These are phyloP conservation scores for Mallotus japonicus DNA, from an alignment of 441 rosid genomes.

Conservation along the genomic window DNA sequence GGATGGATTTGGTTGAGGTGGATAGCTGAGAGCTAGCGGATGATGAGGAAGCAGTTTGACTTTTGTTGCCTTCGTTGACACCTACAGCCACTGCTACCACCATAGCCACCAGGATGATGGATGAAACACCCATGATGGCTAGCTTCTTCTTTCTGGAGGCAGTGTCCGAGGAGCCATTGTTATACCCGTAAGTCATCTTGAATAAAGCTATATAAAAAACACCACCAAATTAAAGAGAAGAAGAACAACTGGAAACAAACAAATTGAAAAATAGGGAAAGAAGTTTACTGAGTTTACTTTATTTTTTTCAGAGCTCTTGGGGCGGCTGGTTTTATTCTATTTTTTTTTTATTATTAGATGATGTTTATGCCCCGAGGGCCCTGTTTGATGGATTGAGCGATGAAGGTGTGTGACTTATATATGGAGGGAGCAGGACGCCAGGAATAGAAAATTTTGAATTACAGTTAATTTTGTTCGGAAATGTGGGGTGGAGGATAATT, in stretches of 20 bases:
- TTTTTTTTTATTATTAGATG: neutral
- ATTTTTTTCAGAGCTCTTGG: slow-evolving; percentile 18
- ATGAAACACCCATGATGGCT: slow-evolving; percentile 44
- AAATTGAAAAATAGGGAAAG: neutral
- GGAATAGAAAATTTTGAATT: neutral
- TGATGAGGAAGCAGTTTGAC: neutral
- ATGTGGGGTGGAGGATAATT: neutral
- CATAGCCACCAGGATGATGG: slow-evolving; percentile 58
- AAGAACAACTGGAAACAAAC: neutral
- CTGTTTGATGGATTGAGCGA: neutral
- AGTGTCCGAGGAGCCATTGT: neutral
- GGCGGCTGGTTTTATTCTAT: neutral
- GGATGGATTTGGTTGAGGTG: slow-evolving; percentile 43
- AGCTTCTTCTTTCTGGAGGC: slow-evolving; percentile 41
- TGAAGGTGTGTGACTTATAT: neutral
- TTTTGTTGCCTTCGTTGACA: slow-evolving; percentile 1
- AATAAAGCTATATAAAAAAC: neutral
- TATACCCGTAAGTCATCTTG: slow-evolving; percentile 18
- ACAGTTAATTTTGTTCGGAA: neutral
- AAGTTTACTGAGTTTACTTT: neutral
- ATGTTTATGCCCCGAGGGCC: slow-evolving; percentile 23
- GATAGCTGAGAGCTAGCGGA: neutral
- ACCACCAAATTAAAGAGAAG: neutral
- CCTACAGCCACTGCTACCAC: slow-evolving; percentile 55
- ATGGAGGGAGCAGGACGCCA: neutral